A percentile compares a stretch with the other conserved stretches of the same genome.
These are phyloP conservation scores for Chlamydomonas sphaeroides DNA, from an alignment of 139 green algal species.

Conservation along the genomic window DNA sequence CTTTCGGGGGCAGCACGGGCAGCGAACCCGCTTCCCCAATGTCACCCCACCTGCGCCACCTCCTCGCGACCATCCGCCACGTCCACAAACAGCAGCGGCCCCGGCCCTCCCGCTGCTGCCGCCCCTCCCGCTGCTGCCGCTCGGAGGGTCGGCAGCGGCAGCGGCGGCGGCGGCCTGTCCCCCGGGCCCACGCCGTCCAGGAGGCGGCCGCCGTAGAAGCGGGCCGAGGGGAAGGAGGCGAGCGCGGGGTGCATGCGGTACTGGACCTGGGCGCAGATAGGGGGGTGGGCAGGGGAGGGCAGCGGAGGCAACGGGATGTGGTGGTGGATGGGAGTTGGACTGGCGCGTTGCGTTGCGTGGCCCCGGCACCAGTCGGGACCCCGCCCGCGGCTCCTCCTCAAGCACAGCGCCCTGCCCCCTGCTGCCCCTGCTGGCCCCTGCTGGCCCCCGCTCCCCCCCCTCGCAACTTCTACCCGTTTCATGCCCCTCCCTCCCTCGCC, in stretches of 20 bases:
- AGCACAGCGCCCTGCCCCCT: no score
- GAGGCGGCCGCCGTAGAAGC: conserved; percentile 70
- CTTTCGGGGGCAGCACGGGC: no score
- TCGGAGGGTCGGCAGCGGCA: conserved; percentile 8
- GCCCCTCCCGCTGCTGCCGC: neutral
- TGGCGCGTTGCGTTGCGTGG: no score
- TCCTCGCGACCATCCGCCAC: conserved; percentile 23
- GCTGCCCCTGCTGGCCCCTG: no score
- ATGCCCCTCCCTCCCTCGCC: neutral
- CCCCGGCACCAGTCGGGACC: no score
- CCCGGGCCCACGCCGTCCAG: conserved; percentile 39
- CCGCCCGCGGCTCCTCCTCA: no score
- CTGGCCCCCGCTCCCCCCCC: neutral
- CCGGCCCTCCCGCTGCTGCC: neutral
- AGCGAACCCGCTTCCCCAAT: no score
- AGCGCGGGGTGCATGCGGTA: conserved; percentile 92
- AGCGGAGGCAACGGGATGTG: no score
- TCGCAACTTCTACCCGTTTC: neutral
- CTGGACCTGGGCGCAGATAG: conserved; percentile 60
- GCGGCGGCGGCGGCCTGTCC: conserved; percentile 32
- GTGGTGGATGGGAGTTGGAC: no score
- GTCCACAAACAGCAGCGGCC: conserved; percentile 46
- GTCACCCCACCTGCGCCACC: conserved; percentile 29
- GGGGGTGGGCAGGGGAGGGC: neutral
- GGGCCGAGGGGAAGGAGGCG: conserved; percentile 71